Base-by-base conservation (phyloP, 306 rosid species). In the Begonia loranthoides region DNA sequence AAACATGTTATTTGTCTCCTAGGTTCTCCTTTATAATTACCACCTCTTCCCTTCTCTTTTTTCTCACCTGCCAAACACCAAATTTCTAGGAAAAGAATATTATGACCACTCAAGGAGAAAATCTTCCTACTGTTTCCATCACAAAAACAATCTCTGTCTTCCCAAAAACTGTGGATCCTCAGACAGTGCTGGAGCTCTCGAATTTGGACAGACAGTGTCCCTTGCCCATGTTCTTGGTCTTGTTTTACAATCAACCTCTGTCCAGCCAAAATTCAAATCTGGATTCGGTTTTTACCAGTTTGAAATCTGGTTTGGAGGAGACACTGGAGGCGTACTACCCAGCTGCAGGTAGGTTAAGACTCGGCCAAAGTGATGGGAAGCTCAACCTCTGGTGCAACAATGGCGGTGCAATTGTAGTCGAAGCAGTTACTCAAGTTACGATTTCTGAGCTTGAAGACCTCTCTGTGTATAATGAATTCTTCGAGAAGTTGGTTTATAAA, bases 161-260 rank as follows among this genome's bases (percentile, higher is more conserved):
- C 65, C 87, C 87, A n/a, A 72, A 65, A 61, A 49, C 44, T 54
- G 4, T 57, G 56, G 56, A 66, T 62, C 67, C 81, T 51, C 60
- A 66, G 10, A 65, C 69, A 67, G 61, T 71, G 49, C 46, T 77
- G 62, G 55, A 12, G 54, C 90, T 84, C 54, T 84, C 94, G 22
- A 84, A 78, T 64, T 69, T 84, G 72, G 90, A 84, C 49, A 74
- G 90, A 63, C 94, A 84, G 71, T 81, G 90, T 65, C 90, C 84
- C 4, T 54, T 15, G 5, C 83, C 61, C 22, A 78, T 84, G 94
- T 73, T 73, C 74, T 56, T 73, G 73, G 81, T 78, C 40, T 81
- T 75, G 53, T 84, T 84, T 67, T 81, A 84, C 63, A 64, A 56
- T 0, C 54, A 45, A 3, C 61, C 75, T 36, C 51, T 50, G 28